phyloP scores from a whole-genome alignment of 805 yeast species.

The Ogataea ramenticola region DNA sequence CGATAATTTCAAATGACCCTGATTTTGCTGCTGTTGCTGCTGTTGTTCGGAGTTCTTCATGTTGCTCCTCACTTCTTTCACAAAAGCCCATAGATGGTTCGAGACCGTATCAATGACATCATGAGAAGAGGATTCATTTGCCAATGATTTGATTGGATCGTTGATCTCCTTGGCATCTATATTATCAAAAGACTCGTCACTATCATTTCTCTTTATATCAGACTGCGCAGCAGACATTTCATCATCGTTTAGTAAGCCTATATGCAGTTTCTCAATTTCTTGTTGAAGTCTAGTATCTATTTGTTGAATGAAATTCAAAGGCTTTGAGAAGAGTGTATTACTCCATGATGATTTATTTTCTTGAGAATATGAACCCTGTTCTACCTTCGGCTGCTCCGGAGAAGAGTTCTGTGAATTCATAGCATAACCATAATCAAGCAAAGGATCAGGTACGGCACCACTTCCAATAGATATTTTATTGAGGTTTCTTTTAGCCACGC shows the following conservation, averaged over 20 bases:
- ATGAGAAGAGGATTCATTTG: constrained; percentile 12
- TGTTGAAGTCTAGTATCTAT: constrained; percentile 60
- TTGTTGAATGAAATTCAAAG: constrained; percentile 56
- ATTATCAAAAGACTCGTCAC: constrained; percentile 11
- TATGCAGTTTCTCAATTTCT: constrained; percentile 51
- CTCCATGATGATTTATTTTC: background rate
- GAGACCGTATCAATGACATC: constrained; percentile 32
- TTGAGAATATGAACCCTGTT: no score
- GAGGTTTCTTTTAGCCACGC: constrained; percentile 8
- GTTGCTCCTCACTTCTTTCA: constrained; percentile 37
- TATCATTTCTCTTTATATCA: constrained; percentile 2
- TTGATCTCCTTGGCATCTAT: constrained; percentile 15
- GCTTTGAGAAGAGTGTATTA: constrained; percentile 35
- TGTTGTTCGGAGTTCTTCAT: constrained; percentile 4
- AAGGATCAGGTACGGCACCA: constrained; percentile 13
- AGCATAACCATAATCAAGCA: constrained; percentile 9
- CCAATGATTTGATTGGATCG: constrained; percentile 17
- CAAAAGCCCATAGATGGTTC: constrained; percentile 41
- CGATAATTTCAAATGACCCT: background rate
- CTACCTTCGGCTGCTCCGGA: background rate
- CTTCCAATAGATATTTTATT: constrained; percentile 7
- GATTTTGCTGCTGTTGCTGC: constrained; percentile 10
- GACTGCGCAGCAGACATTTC: constrained; percentile 1
- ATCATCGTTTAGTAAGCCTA: constrained; percentile 21
- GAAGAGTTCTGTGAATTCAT: background rate